Base-by-base conservation (phyloP, 805 yeast genomes). In the Yarrowia deformans region DNA sequence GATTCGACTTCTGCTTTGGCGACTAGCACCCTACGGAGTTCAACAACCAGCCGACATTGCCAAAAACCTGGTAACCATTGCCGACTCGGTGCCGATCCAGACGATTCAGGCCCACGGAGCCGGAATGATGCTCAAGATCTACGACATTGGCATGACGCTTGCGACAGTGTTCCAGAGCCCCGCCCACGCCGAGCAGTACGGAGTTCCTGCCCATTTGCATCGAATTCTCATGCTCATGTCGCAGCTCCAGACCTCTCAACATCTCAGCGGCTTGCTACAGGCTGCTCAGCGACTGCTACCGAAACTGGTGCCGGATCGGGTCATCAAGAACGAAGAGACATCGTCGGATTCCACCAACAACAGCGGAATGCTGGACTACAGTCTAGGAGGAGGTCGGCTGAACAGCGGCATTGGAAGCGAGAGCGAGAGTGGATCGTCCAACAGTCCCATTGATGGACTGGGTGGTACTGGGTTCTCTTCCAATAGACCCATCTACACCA, bases 41-140 rank as follows among this genome's bases (percentile, higher is more conserved):
- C 66, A 60, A 32, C 66, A 60, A 8, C 66, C 52, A 1, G 66
- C 66, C 2, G 66, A 60, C 10, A 60, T 60, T 16, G 66, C 52
- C 8, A 45, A 60, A 6, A 43, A 45, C 19, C 19, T 60, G 19
- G 52, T 60, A 1, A 52, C 52, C 13, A 60, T 60, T 13, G 52
- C 66, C 12, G 66, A 60, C 34, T 60, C 66, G 19, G 50, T 60
- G 10, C 66, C 66, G 3, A 34, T 60, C 5, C 32, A 29, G 32
- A 60, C 66, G 13, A 60, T 60, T n/a, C 66, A 60, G 52, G 66
- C 52, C 18, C 66, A 60, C 12, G 66, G 66, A 34, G 50, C 66
- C 3, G 66, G 52, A 3, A 43, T 60, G 66, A 60, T 60, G 66
- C 52, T 43, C 52, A 60, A 60, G 14, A 60, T 60, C 42, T 60